phyloP scores from a whole-genome alignment of 169 alveolate genomes.

The Eimeria mitis region DNA sequence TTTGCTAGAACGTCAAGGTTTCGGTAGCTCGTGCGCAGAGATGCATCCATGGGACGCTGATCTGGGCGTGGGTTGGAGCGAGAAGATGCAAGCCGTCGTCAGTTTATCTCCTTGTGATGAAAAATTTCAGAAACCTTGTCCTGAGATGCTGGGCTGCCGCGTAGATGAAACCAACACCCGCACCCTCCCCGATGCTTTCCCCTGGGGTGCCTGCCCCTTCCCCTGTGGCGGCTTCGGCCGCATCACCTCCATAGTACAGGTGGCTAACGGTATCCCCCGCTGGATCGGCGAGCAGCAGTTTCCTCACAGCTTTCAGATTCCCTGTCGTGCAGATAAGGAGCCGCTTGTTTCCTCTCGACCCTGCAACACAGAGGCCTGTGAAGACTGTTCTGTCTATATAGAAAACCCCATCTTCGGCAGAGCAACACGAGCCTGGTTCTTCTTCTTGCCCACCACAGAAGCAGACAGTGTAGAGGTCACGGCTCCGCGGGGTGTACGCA shows the following conservation, averaged over 20 bases:
- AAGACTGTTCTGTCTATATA: constrained; percentile 73
- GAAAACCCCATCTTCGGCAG: constrained; percentile 38
- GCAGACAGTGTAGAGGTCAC: constrained; percentile 72
- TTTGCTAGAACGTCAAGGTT: constrained; percentile 49
- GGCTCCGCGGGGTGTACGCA: constrained; percentile 66
- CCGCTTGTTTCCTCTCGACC: constrained; percentile 63
- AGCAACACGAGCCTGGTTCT: constrained; percentile 73
- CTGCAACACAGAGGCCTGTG: constrained; percentile 77
- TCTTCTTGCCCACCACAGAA: constrained; percentile 72
- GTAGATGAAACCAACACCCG: constrained; percentile 65
- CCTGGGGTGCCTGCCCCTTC: constrained; percentile 82
- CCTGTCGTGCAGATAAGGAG: constrained; percentile 76
- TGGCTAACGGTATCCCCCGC: constrained; percentile 79
- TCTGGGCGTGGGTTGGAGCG: constrained; percentile 67
- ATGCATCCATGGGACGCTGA: constrained; percentile 76
- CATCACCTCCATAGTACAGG: constrained; percentile 76
- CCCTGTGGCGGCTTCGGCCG: constrained; percentile 80
- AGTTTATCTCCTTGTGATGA: constrained; percentile 54
- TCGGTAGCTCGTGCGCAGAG: constrained; percentile 55
- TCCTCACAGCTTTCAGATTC: constrained; percentile 73
- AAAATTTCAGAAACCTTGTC: constrained; percentile 46
- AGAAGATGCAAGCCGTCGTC: constrained; percentile 62
- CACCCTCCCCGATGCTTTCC: constrained; percentile 63
- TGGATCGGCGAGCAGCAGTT: constrained; percentile 80
- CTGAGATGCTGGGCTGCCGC: constrained; percentile 65